Base-by-base conservation (phyloP, 2,329 filamentous ascomycete genomes). In the Fusarium haematococcum region DNA sequence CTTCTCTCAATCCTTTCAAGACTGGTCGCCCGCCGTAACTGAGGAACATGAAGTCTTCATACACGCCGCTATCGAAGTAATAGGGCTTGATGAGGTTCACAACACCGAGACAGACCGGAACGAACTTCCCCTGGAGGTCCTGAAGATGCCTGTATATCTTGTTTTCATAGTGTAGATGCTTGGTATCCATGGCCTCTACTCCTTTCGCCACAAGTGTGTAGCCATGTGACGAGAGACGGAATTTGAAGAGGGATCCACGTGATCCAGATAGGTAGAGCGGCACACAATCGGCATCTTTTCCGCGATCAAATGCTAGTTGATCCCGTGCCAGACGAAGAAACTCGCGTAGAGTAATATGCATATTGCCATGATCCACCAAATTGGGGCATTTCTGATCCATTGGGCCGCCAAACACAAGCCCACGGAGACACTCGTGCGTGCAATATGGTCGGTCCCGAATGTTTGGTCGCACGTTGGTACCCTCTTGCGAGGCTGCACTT, bases 201-300 rank as follows among this genome's bases (percentile, higher is more conserved):
- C 81, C 83, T 72, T 86, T 85, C 16, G 82, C 82, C 3, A 85
- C 78, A 23, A 85, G 75, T 48, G 80, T 84, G 57, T 85, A 85
- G 50, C 82, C 79, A 37, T 81, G 63, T 2, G 78, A 77, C 3
- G 79, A 78, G 2, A 85, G 71, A 9, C 80, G 68, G 7, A 85
- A 41, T 73, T 85, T 85, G 71, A 84, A 84, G 57, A 85, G 78
- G 13, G 79, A 75, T 2, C 82, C 80, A 18, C 77, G 32, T 9
- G 78, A 43, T 1, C 81, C 79, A 8, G 73, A 75, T 6, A 79
- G 16, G 65, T 82, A 73, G 20, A 85, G 79, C 1, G 78, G 79
- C 20, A 20, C 20, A 2, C 20, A 20, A 20, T 20, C 20, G 2
- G 20, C 20, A 20, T 20, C 20, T 2, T 11, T 27, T 11, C 79